A percentile compares a stretch with the other conserved stretches of the same genome.
phyloP scores from a whole-genome alignment of 352 stramenopile species.

The Albugo candida region DNA sequence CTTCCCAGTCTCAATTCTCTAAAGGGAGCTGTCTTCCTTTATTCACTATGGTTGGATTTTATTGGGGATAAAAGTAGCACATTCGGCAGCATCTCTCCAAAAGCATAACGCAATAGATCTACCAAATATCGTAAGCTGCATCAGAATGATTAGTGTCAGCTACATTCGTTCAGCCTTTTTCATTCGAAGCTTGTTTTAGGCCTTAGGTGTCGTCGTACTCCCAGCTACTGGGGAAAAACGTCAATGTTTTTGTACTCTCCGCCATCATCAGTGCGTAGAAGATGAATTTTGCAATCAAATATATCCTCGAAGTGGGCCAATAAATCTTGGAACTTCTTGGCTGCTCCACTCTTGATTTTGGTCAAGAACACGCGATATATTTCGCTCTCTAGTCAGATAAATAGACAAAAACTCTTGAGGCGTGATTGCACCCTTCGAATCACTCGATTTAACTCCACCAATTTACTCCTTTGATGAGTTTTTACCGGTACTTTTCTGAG shows the following conservation, averaged over 20 bases:
- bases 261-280: conserved; percentile 5
- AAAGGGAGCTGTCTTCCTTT: not conserved
- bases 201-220: conserved; percentile 9
- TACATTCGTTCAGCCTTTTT: conserved; percentile 18
- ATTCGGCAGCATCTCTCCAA: not conserved
- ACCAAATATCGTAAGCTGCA: conserved; percentile 13
- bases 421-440: too few relatives aligned
- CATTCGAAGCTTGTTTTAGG: conserved; percentile 12
- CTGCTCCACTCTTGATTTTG: too few relatives aligned
- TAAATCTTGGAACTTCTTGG: too few relatives aligned
- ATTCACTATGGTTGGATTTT: not conserved
- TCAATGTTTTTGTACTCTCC: conserved; percentile 14
- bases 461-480: not conserved
- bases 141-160: conserved; percentile 13
- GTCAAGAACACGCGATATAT: too few relatives aligned
- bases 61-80: not conserved
- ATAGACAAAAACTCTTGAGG: too few relatives aligned
- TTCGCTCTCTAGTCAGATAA: too few relatives aligned
- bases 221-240: conserved; percentile 9
- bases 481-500: not conserved
- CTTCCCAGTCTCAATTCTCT: conserved; percentile 1
- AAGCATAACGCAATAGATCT: conserved; percentile 10
- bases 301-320: too few relatives aligned
- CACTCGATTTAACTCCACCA: not conserved
- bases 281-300: not conserved